A percentile compares a stretch with the other conserved stretches of the same genome.
These are phyloP conservation scores for Mariannaea elegans DNA, from an alignment of 2,329 filamentous ascomycete genomes.

Conservation along the genomic window DNA sequence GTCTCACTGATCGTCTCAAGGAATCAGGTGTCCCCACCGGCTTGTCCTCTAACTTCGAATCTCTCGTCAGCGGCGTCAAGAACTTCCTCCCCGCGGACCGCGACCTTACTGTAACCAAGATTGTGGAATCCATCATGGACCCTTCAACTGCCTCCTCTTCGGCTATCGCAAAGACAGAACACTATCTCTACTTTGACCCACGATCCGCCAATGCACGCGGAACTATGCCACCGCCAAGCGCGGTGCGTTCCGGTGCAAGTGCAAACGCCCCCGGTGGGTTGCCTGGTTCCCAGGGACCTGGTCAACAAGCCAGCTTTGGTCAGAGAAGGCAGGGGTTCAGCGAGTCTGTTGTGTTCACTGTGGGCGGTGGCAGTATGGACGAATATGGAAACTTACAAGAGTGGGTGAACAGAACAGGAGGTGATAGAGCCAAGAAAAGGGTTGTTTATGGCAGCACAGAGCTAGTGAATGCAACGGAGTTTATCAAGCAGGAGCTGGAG, in stretches of 20 bases:
- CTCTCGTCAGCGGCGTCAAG: constrained; percentile 93
- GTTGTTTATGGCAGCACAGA: constrained; percentile 97
- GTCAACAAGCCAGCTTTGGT: constrained; percentile 86
- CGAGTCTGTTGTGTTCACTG: constrained; percentile 92
- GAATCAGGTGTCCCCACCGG: constrained; percentile 81
- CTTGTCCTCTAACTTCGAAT: constrained; percentile 84
- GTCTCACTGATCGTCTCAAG: constrained; percentile 92
- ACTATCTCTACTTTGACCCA: constrained; percentile 97
- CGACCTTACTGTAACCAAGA: constrained; percentile 96
- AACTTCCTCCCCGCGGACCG: constrained; percentile 97
- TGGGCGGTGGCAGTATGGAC: constrained; percentile 97
- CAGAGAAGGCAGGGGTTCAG: constrained; percentile 89
- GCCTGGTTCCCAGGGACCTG: constrained; percentile 61
- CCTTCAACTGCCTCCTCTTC: constrained; percentile 87
- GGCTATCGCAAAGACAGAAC: constrained; percentile 94
- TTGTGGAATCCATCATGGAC: constrained; percentile 98
- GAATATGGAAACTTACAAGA: constrained; percentile 98
- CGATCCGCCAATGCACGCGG: constrained; percentile 92
- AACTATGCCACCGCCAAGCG: constrained; percentile 83
- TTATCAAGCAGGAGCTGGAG: constrained; percentile 71
- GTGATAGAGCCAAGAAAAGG: constrained; percentile 74
- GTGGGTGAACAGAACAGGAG: constrained; percentile 84
- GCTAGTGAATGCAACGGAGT: constrained; percentile 74
- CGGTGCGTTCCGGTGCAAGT: constrained; percentile 56
- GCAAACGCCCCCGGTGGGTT: constrained; percentile 57